phyloP scores from a whole-genome alignment of 345 rosid genomes.

The Luvunga scandens region DNA sequence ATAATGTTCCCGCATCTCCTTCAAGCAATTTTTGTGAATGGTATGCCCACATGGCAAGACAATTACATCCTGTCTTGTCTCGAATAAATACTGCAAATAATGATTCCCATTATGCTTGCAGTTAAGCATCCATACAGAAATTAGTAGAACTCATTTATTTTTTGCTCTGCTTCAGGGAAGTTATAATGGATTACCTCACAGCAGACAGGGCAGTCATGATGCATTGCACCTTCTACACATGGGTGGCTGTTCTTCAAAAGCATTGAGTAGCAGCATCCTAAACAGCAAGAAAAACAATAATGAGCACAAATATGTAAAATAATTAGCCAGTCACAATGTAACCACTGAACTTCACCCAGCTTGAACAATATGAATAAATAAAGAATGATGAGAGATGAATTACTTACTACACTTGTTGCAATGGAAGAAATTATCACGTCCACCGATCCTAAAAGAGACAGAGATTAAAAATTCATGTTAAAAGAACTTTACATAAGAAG shows the following conservation, averaged over 20 bases:
- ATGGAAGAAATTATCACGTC: conserved; percentile 82
- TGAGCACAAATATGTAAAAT: neutral
- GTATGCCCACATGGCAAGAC: conserved; percentile 91
- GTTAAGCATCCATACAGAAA: neutral
- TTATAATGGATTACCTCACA: conserved; percentile 59
- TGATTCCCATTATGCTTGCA: neutral
- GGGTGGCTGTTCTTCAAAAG: conserved; percentile 70
- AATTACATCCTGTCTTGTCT: conserved; percentile 65
- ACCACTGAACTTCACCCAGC: neutral
- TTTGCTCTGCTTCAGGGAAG: neutral
- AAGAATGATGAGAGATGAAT: neutral
- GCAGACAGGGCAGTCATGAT: conserved; percentile 90
- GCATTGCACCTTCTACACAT: conserved; percentile 99
- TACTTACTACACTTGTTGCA: conserved; percentile 84
- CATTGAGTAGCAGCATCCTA: conserved; percentile 88
- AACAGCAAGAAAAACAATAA: neutral
- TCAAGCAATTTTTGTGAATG: conserved; percentile 68
- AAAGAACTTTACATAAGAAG: neutral
- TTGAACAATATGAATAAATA: neutral
- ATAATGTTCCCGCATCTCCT: conserved; percentile 78
- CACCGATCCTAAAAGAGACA: conserved; percentile 60
- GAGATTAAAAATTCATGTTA: conserved; percentile 5
- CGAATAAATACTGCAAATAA: conserved; percentile 66
- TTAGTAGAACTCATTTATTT: neutral
- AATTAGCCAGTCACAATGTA: neutral